phyloP scores from a whole-genome alignment of 257 asterid genomes.

The Pogostemon cablin region DNA sequence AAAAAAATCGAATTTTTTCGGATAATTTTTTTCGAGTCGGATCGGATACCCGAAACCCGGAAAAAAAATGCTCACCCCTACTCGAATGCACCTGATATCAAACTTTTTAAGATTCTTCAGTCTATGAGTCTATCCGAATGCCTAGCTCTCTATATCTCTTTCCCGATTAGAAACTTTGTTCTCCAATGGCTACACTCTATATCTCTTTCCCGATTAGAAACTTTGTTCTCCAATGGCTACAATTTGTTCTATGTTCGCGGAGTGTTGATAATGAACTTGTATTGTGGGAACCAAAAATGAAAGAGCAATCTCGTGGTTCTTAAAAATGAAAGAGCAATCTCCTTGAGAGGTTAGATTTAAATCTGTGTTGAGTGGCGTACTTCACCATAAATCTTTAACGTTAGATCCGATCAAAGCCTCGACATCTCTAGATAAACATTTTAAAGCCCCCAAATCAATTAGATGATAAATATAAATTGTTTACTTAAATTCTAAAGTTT shows the following conservation, averaged over 20 bases:
- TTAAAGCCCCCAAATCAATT: too few relatives aligned
- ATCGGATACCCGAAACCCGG: too few relatives aligned
- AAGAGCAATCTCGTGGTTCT: constrained; percentile 67
- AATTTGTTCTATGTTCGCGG: constrained; percentile 39
- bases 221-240: neutral
- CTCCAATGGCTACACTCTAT: constrained; percentile 2
- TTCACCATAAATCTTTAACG: too few relatives aligned
- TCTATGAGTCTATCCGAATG: neutral
- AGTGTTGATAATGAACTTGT: constrained; percentile 95
- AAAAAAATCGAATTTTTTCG: too few relatives aligned
- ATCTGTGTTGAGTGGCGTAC: neutral
- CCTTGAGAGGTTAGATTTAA: constrained; percentile 83
- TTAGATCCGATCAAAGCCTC: too few relatives aligned
- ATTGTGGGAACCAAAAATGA: constrained; percentile 97
- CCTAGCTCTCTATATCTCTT: neutral
- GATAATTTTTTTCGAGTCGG: too few relatives aligned
- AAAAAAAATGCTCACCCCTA: too few relatives aligned
- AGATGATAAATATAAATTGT: too few relatives aligned
- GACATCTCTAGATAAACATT: too few relatives aligned
- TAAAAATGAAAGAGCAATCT: constrained; percentile 91
- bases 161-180: constrained; percentile 11
- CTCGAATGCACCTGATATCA: too few relatives aligned
- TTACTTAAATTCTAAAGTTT: too few relatives aligned
- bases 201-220: neutral
- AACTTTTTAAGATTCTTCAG: neutral